Evolutionary conservation across 306 rosid species (phyloP), one percentile per base, ranked within the genome.

Genomic region (Carpinus fangiana): DNA sequence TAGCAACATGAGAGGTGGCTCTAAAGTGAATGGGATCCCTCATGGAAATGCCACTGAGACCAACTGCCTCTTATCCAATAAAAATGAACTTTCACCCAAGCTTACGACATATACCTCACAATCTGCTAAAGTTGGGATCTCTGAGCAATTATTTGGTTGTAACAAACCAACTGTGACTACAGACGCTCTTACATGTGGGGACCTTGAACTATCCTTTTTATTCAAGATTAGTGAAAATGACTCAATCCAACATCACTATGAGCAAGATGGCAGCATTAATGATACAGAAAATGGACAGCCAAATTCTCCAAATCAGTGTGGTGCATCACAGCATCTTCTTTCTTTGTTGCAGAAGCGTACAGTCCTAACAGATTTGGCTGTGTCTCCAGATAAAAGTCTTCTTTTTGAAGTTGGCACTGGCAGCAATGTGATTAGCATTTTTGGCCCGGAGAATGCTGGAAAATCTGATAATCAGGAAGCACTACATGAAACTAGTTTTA

Each of bases 81-180:
- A 8, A 16, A 52, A 52, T 52, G 57, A 52, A 13, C 57, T 52
- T 52, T 52, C n/a, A 17, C 57, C 57, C 57, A 52, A 52, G 57
- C 57, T 52, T 13, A 52, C 8, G 7, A 13, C 57, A 52, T 52
- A 2, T 55, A 21, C 23, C 47, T 64, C 57, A 75, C 78, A 64
- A n/a, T 78, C 80, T 73, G 38, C 73, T 62, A 55, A 80, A n/a
- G 69, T 45, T 70, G 80, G 55, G 62, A 80, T 72, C 62, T 68
- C 57, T 26, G 52, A 69, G 77, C 76, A 78, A 53, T 45, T 18
- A n/a, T 62, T 53, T 73, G 73, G 50, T 67, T 72, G 73, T 18
- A 10, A 7, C 16, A 70, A 77, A 43, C 50, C 70, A 61, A 60
- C 41, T 56, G 73, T 16, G 76, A 70, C 60, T 46, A 53, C 72